phyloP scores from a whole-genome alignment of 441 rosid species.

The Pelargonium australe region DNA sequence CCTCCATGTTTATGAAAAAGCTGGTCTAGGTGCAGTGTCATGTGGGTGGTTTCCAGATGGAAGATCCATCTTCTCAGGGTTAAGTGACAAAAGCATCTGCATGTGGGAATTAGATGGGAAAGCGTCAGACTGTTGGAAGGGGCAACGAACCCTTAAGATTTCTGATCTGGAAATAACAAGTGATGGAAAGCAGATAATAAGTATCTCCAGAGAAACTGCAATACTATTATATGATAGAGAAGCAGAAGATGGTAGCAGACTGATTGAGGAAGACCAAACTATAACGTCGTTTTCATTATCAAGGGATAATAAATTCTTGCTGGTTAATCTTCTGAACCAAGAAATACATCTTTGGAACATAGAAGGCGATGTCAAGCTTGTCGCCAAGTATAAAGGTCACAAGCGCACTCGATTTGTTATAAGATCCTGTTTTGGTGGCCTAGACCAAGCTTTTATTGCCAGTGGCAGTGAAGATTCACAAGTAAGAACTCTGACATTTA shows the following conservation, averaged over 20 bases:
- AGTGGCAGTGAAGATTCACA: conserved; percentile 78
- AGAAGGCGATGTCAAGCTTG: conserved; percentile 34
- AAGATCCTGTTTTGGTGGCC: conserved; percentile 65
- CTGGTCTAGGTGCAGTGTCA: conserved; percentile 43
- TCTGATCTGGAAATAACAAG: conserved; percentile 58
- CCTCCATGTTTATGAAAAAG: conserved; percentile 45
- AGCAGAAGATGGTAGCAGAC: conserved; percentile 35
- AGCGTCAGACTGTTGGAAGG: conserved; percentile 49
- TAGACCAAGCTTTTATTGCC: conserved; percentile 51
- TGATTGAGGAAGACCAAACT: conserved; percentile 41
- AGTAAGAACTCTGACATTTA: conserved; percentile 24
- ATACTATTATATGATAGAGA: conserved; percentile 36
- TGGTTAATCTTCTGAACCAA: conserved; percentile 54
- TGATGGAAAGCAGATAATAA: conserved; percentile 55
- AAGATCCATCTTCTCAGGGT: conserved; percentile 38
- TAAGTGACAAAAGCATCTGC: conserved; percentile 46
- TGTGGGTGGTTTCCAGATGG: conserved; percentile 60
- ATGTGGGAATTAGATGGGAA: conserved; percentile 55
- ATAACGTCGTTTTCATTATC: conserved; percentile 68
- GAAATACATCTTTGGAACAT: conserved; percentile 65
- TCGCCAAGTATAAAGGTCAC: conserved; percentile 54
- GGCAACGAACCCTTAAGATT: conserved; percentile 36
- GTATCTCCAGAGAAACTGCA: conserved; percentile 34
- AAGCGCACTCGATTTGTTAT: conserved; percentile 47
- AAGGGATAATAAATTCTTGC: conserved; percentile 41